Conservation (phyloP, 2,329 filamentous ascomycete species). For the Teratosphaeriaceae sp. region DNA sequence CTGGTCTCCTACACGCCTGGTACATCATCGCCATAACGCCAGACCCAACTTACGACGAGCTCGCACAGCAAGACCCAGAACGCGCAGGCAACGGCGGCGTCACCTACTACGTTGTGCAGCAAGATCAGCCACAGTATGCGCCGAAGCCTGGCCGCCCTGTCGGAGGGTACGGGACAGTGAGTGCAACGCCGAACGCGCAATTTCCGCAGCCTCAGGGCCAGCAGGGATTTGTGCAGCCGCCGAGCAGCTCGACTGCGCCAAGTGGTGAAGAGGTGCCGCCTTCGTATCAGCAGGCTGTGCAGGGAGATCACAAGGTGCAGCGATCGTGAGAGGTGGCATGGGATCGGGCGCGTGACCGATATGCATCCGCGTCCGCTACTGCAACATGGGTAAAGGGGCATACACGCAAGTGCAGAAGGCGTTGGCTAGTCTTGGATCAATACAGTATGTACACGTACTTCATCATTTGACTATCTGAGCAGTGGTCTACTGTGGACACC, state of each 20-base stretch:
- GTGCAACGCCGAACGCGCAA: conserved; percentile 31
- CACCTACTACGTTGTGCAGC: conserved; percentile 65
- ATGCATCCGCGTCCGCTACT: no score
- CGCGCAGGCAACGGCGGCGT: conserved; percentile 47
- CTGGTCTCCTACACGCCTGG: conserved; percentile 90
- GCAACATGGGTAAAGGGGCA: no score
- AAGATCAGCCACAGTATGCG: conserved; percentile 23
- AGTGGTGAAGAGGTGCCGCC: conserved; percentile 55
- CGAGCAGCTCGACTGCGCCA: conserved; percentile 38
- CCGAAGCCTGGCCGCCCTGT: conserved; percentile 18
- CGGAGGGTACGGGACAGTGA: conserved; percentile 36
- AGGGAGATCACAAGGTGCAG: conserved; percentile 81
- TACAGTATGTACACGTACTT: no score
- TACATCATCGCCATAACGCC: conserved; percentile 94
- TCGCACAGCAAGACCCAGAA: conserved; percentile 58
- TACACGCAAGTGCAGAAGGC: no score
- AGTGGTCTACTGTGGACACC: no score
- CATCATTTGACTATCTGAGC: no score
- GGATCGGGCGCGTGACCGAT: no score
- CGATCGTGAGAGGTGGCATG: neutral
- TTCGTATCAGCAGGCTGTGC: conserved; percentile 83
- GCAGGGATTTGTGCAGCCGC: conserved; percentile 30
- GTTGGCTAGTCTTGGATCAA: no score
- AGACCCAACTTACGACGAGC: conserved; percentile 57
- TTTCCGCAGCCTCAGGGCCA: conserved; percentile 35